Evolutionary conservation across 768 basidiomycete species (phyloP), one percentile per base, ranked within the genome.

Genomic region (Leucosporidium scottii): DNA sequence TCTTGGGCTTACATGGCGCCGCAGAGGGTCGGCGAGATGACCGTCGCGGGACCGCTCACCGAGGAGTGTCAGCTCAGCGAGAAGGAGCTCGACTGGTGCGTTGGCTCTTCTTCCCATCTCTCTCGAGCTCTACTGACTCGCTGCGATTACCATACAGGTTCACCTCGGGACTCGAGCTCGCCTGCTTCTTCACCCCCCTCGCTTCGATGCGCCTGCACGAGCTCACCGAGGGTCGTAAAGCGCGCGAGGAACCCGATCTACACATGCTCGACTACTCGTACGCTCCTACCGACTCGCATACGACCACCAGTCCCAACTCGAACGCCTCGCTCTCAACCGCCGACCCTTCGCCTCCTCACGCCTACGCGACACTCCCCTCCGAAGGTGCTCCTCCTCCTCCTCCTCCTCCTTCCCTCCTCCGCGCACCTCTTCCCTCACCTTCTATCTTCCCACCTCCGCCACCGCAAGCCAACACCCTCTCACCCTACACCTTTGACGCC

Each of bases 121-220:
- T 49, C 34, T 34, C 34, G 44, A 25, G 15, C 23, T 8, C 4
- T 12, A 30, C 36, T 21, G 39, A 25, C 44, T 17, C 5, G 6
- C 13, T 18, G 1, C 25, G 28, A 4, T 10, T 5, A 15, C 23
- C 17, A n/a, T n/a, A 13, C 59, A 68, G 67, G 58, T 71, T 71
- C 56, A 39, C 64, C 5, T 47, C 49, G n/a, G 71, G 64, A 0
- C 65, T 72, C 48, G 65, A 72, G 27, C 54, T 72, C 25, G 61
- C 71, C 3, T 72, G 71, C 67, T 72, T 68, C 62, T 72, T 66
- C 54, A 72, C 65, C 10, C 67, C 71, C n/a, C 60, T 72, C 13
- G 65, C 58, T 0, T 28, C 62, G n/a, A n/a, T 30, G 7, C 67
- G 71, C 1, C 65, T 72, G 5, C 25, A 31, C 2, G 61, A 72